These are phyloP conservation scores for Spongispora temasekensis DNA, from an alignment of 1,284 basidiomycete species.

Conservation along the genomic window DNA sequence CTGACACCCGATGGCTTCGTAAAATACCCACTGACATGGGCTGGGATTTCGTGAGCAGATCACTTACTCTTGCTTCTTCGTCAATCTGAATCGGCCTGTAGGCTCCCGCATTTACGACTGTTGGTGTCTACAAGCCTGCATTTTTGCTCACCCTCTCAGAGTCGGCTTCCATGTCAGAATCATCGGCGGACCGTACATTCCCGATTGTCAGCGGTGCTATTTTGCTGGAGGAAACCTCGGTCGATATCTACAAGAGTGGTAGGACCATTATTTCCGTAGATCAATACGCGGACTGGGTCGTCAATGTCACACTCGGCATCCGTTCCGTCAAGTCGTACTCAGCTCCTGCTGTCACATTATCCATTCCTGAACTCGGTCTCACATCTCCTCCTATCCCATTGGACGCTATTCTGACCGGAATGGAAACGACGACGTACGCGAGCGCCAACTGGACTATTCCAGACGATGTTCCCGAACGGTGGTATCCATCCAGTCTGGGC, in stretches of 20 bases:
- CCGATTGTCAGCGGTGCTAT: slow-evolving; percentile 34
- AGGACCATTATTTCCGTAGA: slow-evolving; percentile 30
- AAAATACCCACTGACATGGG: slow-evolving; percentile 61
- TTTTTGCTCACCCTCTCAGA: slow-evolving; percentile 46
- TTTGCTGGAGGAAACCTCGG: slow-evolving; percentile 53
- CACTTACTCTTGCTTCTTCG: no score
- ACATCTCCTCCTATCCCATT: slow-evolving; percentile 30
- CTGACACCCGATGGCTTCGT: slow-evolving; percentile 50
- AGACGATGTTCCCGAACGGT: slow-evolving; percentile 48
- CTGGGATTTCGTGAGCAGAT: slow-evolving; percentile 63
- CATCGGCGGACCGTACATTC: slow-evolving; percentile 19
- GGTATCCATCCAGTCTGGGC: slow-evolving; percentile 59
- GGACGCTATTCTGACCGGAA: slow-evolving; percentile 34
- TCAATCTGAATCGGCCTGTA: no score
- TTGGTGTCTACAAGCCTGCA: slow-evolving; percentile 55
- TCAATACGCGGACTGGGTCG: no score
- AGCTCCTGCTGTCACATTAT: slow-evolving; percentile 42
- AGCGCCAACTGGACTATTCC: slow-evolving; percentile 48
- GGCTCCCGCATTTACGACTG: slow-evolving; percentile 38
- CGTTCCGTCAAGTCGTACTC: slow-evolving; percentile 42
- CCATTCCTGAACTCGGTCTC: slow-evolving; percentile 49
- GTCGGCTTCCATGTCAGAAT: slow-evolving; percentile 14
- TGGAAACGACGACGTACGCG: slow-evolving; percentile 41
- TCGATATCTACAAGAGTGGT: slow-evolving; percentile 57
- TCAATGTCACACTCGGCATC: slow-evolving; percentile 55